phyloP scores from a whole-genome alignment of 208 protist species.

The Leptomonas pyrrhocoris region DNA sequence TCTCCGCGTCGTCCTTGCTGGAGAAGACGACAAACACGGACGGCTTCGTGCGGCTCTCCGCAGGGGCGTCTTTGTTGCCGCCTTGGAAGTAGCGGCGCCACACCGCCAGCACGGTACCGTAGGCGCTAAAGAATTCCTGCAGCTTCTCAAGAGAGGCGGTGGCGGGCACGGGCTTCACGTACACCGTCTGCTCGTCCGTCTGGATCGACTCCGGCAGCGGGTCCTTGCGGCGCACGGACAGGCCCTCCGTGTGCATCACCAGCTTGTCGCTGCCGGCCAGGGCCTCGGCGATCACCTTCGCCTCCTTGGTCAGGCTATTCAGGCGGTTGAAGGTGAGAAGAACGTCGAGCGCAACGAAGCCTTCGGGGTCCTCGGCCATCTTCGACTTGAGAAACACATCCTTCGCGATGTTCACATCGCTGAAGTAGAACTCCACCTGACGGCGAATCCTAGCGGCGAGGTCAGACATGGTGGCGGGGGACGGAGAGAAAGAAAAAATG shows the following conservation, averaged over 20 bases:
- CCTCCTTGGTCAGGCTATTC: slow-evolving; percentile 75
- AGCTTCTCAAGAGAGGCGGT: slow-evolving; percentile 81
- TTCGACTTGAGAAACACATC: slow-evolving; percentile 91
- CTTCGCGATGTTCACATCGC: slow-evolving; percentile 90
- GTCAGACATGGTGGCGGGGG: slow-evolving; percentile 34
- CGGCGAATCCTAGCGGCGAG: slow-evolving; percentile 55
- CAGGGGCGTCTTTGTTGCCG: slow-evolving; percentile 61
- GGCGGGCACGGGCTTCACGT: slow-evolving; percentile 84
- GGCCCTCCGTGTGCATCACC: slow-evolving; percentile 61
- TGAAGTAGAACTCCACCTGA: slow-evolving; percentile 94
- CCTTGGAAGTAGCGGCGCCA: slow-evolving; percentile 85
- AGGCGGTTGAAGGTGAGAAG: slow-evolving; percentile 91
- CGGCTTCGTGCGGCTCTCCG: slow-evolving; percentile 72
- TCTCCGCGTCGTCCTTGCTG: slow-evolving; percentile 70
- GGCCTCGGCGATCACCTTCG: slow-evolving; percentile 62
- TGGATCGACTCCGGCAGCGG: slow-evolving; percentile 89
- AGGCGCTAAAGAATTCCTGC: slow-evolving; percentile 67
- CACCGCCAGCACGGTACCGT: slow-evolving; percentile 81
- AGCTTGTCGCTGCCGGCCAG: slow-evolving; percentile 67
- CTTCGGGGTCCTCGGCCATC: slow-evolving; percentile 86
- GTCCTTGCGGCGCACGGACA: slow-evolving; percentile 76
- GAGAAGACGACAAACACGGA: slow-evolving; percentile 87
- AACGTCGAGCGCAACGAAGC: slow-evolving; percentile 74
- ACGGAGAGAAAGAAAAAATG: too few species aligned
- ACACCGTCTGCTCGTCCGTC: slow-evolving; percentile 84